These are phyloP conservation scores for Setaria viridis DNA, from an alignment of 202 grass and related monocot species.

Conservation along the genomic window DNA sequence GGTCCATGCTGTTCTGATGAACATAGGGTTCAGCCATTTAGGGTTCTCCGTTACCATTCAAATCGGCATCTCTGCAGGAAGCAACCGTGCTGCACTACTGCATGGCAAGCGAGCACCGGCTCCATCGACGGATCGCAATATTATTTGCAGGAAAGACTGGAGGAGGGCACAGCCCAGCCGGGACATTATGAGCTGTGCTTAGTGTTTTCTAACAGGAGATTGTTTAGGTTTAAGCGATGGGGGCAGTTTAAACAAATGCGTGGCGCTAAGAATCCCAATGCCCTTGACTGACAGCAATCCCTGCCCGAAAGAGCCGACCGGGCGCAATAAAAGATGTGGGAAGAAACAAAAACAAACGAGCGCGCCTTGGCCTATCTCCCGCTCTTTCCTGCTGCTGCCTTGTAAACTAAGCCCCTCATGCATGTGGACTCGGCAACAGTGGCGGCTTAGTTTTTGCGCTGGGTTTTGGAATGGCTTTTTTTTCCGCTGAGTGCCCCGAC, in stretches of 20 bases:
- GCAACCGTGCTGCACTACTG: too few relatives aligned
- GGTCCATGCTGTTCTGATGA: neutral
- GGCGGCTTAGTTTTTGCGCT: constrained; percentile 35
- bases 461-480: constrained; percentile 36
- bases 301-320: constrained; percentile 55
- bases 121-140: neutral
- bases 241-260: constrained; percentile 33
- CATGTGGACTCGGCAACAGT: constrained; percentile 43
- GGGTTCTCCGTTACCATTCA: constrained; percentile 22
- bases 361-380: constrained; percentile 52
- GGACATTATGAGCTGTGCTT: constrained; percentile 46
- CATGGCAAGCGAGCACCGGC: too few relatives aligned
- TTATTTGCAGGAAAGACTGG: neutral
- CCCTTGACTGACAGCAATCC: constrained; percentile 55
- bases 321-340: constrained; percentile 68
- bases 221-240: neutral
- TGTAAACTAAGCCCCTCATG: constrained; percentile 43
- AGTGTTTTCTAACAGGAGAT: constrained; percentile 20
- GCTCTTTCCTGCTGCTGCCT: constrained; percentile 22
- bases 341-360: constrained; percentile 63
- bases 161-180: neutral
- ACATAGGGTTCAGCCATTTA: constrained; percentile 3
- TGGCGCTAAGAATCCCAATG: constrained; percentile 65
- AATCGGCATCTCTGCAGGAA: constrained; percentile 12
- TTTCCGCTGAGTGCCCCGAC: neutral